A percentile compares a stretch with the other conserved stretches of the same genome.
These are phyloP conservation scores for Syncephalastrum sp. DNA, from an alignment of 371 early-diverging fungal genomes.

Conservation along the genomic window DNA sequence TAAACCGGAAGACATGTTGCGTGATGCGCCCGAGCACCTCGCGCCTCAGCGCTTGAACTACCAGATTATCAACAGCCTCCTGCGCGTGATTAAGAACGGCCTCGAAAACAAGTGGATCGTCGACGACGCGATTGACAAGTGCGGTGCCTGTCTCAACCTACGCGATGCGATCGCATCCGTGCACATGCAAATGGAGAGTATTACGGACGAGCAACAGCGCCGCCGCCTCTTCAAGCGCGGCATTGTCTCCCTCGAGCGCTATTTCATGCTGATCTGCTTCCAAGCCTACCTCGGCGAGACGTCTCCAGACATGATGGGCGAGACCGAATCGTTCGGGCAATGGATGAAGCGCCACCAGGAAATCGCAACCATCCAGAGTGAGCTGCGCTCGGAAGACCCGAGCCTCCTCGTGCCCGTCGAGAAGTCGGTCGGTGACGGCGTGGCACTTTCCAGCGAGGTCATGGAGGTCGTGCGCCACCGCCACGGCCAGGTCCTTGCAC, in stretches of 20 bases:
- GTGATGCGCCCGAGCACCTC: not conserved
- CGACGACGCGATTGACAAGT: conserved; percentile 60
- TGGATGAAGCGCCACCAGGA: conserved; percentile 68
- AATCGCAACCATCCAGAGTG: conserved; percentile 56
- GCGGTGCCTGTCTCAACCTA: conserved; percentile 44
- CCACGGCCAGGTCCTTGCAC: conserved; percentile 63
- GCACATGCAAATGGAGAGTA: conserved; percentile 51
- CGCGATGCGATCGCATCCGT: conserved; percentile 56
- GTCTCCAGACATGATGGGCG: conserved; percentile 34
- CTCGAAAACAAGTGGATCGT: conserved; percentile 61
- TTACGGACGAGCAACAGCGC: conserved; percentile 29
- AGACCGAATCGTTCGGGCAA: conserved; percentile 50
- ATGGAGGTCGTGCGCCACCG: conserved; percentile 56
- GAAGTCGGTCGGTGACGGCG: conserved; percentile 57
- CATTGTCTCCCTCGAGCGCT: conserved; percentile 51
- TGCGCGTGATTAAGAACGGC: conserved; percentile 66
- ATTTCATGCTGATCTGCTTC: conserved; percentile 69
- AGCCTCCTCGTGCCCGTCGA: conserved; percentile 57
- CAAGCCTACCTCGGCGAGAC: conserved; percentile 53
- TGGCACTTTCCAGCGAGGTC: conserved; percentile 66
- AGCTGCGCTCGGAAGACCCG: conserved; percentile 39
- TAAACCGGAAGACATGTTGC: not conserved
- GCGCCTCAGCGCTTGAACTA: conserved; percentile 44
- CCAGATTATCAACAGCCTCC: conserved; percentile 63
- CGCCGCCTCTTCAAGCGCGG: conserved; percentile 37